A percentile compares a stretch with the other conserved stretches of the same genome.
phyloP scores from a whole-genome alignment of 2,329 filamentous ascomycete genomes.

The Thelonectria blattea region DNA sequence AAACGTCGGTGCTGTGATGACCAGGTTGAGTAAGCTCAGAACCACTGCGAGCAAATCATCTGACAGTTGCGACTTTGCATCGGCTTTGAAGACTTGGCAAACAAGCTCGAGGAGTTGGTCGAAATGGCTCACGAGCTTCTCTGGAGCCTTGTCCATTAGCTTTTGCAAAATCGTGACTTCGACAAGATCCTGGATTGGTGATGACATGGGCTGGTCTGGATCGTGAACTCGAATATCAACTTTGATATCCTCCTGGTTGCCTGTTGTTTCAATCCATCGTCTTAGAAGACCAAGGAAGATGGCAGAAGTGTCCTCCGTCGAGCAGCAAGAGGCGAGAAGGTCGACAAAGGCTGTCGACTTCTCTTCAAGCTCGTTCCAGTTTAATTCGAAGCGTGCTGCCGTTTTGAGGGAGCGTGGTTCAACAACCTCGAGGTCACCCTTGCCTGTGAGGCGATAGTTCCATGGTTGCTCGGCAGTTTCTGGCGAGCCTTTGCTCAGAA shows the following conservation, averaged over 20 bases:
- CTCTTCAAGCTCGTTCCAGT: constrained; percentile 53
- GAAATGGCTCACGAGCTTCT: constrained; percentile 68
- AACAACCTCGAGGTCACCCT: constrained; percentile 60
- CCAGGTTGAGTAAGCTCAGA: constrained; percentile 66
- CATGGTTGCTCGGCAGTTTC: constrained; percentile 49
- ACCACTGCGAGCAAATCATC: constrained; percentile 60
- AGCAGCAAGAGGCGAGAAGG: constrained; percentile 55
- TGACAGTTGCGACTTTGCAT: constrained; percentile 48
- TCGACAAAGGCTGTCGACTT: constrained; percentile 57
- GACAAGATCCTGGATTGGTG: constrained; percentile 56
- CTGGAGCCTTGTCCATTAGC: constrained; percentile 67
- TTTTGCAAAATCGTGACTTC: constrained; percentile 69
- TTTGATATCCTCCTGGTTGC: constrained; percentile 38
- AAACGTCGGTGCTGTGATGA: constrained; percentile 64
- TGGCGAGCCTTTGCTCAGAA: constrained; percentile 61
- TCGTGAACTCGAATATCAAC: constrained; percentile 41
- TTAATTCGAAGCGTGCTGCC: constrained; percentile 38
- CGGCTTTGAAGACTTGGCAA: constrained; percentile 61
- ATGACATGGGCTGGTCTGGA: constrained; percentile 37
- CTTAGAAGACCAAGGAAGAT: constrained; percentile 66
- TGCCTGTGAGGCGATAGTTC: constrained; percentile 55
- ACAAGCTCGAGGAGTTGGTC: constrained; percentile 70
- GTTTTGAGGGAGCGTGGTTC: constrained; percentile 34
- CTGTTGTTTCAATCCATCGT: constrained; percentile 57
- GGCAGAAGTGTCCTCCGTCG: constrained; percentile 62